Evolutionary conservation across 2,329 filamentous ascomycete genomes (phyloP), one percentile per base, ranked within the genome.

Genomic region (Leptoxyphium fumago): DNA sequence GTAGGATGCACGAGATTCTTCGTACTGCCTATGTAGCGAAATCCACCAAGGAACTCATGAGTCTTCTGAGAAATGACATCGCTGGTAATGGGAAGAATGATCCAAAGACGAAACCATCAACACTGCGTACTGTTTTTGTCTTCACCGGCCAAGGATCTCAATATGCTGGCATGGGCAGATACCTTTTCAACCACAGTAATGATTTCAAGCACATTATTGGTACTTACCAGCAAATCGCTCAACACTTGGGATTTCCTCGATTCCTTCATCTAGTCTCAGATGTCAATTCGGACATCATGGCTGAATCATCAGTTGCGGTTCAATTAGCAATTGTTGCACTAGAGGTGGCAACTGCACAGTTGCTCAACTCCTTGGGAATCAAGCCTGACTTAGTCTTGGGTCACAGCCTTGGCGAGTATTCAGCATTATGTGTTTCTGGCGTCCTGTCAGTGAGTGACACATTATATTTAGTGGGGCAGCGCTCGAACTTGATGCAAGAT

Each of bases 1-100:
- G 70, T 29, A 64, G 68, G 2, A 55, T 61, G 8, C 68, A 71
- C 43, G 65, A 71, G 48, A 55, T 49, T 34, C 59, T 60, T 49
- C 59, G 66, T 13, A 52, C 59, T 5, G 55, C 59, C 4, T 52
- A 63, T 30, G 47, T 26, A 26, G 21, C 7, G 21, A 26, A 26
- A 26, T 4, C 21, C 3, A 26, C 21, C 21, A 26, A 26, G 21
- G 21, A 26, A 7, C 21, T 26, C 21, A 26, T 26, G 21, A 26
- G 7, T 7, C 21, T 26, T 26, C 21, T 26, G 21, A 26, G 21
- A 7, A 7, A 26, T 26, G 21, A 26, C 21, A 26, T 26, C 21
- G 21, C 21, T 26, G 7, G 21, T 26, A 26, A 26, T 7, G 21
- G 21, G 4, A 26, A 26, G 21, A 26, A 26, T 7, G 21, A 26